phyloP scores from a whole-genome alignment of 208 protist species.

The Leishmania arabica region DNA sequence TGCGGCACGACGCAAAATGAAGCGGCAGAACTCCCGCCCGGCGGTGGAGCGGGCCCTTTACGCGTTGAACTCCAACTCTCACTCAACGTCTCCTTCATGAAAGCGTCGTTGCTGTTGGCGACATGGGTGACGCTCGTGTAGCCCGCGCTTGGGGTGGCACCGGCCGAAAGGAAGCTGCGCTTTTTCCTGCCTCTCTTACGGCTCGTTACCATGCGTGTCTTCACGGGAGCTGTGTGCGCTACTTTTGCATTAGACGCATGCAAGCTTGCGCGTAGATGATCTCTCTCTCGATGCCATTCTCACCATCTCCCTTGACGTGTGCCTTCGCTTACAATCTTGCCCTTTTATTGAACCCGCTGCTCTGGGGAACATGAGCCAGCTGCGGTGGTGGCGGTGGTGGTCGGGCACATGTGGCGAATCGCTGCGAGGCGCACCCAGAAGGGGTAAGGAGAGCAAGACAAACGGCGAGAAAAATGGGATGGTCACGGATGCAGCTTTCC shows the following conservation, averaged over 20 bases:
- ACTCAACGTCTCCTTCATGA: slow-evolving; percentile 33
- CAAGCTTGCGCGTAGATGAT: not conserved
- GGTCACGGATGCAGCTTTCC: not conserved
- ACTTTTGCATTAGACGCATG: not conserved
- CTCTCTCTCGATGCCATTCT: not conserved
- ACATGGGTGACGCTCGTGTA: slow-evolving; percentile 27
- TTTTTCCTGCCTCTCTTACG: not conserved
- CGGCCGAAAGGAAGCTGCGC: not conserved
- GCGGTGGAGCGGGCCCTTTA: slow-evolving; percentile 68
- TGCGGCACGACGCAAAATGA: slow-evolving; percentile 49
- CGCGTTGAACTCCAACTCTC: slow-evolving; percentile 51
- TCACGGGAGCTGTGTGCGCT: not conserved
- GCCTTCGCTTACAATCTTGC: not conserved
- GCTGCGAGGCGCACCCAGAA: not conserved
- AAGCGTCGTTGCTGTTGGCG: slow-evolving; percentile 45
- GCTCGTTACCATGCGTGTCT: not conserved
- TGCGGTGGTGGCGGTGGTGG: not conserved
- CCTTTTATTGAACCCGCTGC: not conserved
- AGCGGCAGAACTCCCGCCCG: slow-evolving; percentile 37
- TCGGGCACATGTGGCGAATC: not conserved
- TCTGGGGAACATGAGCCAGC: not conserved
- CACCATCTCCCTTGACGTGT: not conserved
- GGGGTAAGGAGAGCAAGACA: not conserved
- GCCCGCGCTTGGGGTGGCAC: not conserved
- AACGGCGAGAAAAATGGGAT: not conserved